Conservation (phyloP, 2,329 filamentous ascomycete species). For the Trichoderma sp. region DNA sequence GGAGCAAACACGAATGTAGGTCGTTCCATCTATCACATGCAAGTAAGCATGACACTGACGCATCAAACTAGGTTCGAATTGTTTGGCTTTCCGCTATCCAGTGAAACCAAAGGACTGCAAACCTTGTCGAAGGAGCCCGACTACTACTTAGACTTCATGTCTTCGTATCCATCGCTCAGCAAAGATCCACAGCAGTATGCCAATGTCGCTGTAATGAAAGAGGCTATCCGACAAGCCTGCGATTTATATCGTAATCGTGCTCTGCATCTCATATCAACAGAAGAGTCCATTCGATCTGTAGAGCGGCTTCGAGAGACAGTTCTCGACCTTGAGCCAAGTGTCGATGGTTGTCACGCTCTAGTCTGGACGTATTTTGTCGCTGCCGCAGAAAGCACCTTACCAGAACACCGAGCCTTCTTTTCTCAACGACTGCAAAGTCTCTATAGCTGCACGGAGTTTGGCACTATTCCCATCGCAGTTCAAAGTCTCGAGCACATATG, state of each 20-base stretch:
- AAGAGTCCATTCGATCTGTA: conserved; percentile 7
- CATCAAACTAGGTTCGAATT: conserved; percentile 3
- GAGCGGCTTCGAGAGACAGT: conserved; percentile 13
- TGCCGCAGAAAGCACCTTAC: not conserved
- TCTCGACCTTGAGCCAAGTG: not conserved
- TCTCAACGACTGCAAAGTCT: conserved; percentile 6
- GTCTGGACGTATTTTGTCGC: conserved; percentile 17
- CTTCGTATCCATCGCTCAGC: not conserved
- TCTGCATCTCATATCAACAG: not conserved
- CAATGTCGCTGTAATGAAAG: conserved; percentile 11
- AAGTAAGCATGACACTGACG: not conserved
- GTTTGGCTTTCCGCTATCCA: conserved; percentile 5
- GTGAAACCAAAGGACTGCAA: conserved; percentile 12
- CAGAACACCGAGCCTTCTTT: conserved; percentile 7
- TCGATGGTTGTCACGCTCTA: conserved; percentile 8
- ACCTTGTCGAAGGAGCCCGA: not conserved
- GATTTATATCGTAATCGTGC: conserved; percentile 12
- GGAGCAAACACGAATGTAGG: conserved; percentile 12
- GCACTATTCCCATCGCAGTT: conserved; percentile 11
- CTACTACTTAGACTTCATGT: conserved; percentile 13
- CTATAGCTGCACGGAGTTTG: conserved; percentile 15
- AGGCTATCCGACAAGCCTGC: conserved; percentile 8
- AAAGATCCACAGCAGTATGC: conserved; percentile 4
- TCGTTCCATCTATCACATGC: not conserved
- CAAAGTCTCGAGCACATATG: conserved; percentile 10